These are phyloP conservation scores for Acacia crassicarpa DNA, from an alignment of 306 rosid species.

Conservation along the genomic window DNA sequence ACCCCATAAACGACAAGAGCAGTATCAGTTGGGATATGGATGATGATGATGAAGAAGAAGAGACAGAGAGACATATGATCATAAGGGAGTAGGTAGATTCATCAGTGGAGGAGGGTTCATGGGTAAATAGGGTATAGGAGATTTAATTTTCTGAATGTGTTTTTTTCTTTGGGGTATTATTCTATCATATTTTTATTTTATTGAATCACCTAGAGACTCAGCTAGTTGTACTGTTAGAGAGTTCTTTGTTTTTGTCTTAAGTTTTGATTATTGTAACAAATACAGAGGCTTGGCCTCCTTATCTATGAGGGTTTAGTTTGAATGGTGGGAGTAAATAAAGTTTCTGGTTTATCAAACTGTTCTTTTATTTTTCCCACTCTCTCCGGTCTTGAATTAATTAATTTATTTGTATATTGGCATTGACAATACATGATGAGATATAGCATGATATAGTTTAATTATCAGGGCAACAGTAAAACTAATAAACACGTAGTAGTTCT, in stretches of 20 bases:
- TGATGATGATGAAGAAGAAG: slow-evolving; percentile 27
- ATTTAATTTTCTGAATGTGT: slow-evolving; percentile 40
- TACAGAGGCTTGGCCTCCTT: slow-evolving; percentile 32
- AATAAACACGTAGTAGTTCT: neutral
- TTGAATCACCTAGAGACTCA: slow-evolving; percentile 39
- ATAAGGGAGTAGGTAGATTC: slow-evolving; percentile 42
- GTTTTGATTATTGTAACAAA: slow-evolving; percentile 28
- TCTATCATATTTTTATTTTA: slow-evolving; percentile 18
- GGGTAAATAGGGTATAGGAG: slow-evolving; percentile 49
- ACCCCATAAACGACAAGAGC: slow-evolving; percentile 24
- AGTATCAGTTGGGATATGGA: slow-evolving; percentile 23
- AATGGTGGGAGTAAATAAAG: slow-evolving; percentile 7
- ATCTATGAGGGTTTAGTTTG: slow-evolving; percentile 19
- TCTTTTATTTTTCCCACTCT: neutral
- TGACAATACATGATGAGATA: neutral
- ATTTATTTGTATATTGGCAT: neutral
- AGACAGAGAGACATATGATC: neutral
- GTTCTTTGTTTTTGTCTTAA: neutral
- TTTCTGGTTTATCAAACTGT: neutral
- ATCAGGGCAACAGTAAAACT: neutral
- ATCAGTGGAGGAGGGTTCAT: slow-evolving; percentile 40
- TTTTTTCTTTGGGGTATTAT: slow-evolving; percentile 39
- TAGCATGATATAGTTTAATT: neutral
- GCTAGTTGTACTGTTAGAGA: slow-evolving; percentile 25
- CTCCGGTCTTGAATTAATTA: neutral